phyloP scores from a whole-genome alignment of 345 rosid species.

The Xanthoceras sorbifolium region DNA sequence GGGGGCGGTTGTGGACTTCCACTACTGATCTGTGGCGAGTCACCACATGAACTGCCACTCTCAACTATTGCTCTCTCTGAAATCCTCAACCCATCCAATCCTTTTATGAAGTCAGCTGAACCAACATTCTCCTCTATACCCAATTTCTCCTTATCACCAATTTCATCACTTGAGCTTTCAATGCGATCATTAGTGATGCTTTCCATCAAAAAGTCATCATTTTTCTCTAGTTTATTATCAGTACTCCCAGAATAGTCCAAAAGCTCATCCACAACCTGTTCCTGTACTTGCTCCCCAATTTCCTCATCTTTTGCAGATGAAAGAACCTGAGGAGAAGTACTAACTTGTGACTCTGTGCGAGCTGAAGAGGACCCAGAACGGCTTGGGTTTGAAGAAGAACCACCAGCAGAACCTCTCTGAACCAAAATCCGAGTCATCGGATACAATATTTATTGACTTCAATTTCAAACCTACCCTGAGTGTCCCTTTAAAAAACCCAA shows the following conservation, averaged over 20 bases:
- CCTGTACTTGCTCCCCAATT: slow-evolving; percentile 50
- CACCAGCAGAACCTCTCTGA: slow-evolving; percentile 76
- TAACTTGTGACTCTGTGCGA: slow-evolving; percentile 52
- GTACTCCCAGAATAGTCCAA: slow-evolving; percentile 44
- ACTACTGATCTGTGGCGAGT: slow-evolving; percentile 34
- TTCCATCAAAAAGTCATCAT: slow-evolving; percentile 47
- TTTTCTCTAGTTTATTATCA: slow-evolving; percentile 44
- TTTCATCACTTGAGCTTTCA: slow-evolving; percentile 42
- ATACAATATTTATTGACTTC: slow-evolving; percentile 18
- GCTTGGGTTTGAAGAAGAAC: slow-evolving; percentile 76
- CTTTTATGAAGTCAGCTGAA: slow-evolving; percentile 37
- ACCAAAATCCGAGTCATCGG: slow-evolving; percentile 90
- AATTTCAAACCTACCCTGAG: slow-evolving; percentile 12
- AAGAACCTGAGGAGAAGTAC: slow-evolving; percentile 39
- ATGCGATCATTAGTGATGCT: slow-evolving; percentile 30
- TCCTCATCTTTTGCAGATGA: slow-evolving; percentile 68
- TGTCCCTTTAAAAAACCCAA: slow-evolving; percentile 29
- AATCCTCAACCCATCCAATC: slow-evolving; percentile 41
- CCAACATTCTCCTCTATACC: slow-evolving; percentile 39
- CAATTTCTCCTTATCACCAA: slow-evolving; percentile 37
- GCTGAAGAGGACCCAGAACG: slow-evolving; percentile 69
- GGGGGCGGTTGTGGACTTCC: slow-evolving; percentile 72
- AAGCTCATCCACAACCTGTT: slow-evolving; percentile 54
- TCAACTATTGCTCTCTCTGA: slow-evolving; percentile 46
- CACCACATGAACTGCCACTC: slow-evolving; percentile 54